Percentiles rank a stretch among this genome's conserved stretches.
Evolutionary conservation across 768 basidiomycete genomes (phyloP).

Genomic region (Lentinus tigrinus): DNA sequence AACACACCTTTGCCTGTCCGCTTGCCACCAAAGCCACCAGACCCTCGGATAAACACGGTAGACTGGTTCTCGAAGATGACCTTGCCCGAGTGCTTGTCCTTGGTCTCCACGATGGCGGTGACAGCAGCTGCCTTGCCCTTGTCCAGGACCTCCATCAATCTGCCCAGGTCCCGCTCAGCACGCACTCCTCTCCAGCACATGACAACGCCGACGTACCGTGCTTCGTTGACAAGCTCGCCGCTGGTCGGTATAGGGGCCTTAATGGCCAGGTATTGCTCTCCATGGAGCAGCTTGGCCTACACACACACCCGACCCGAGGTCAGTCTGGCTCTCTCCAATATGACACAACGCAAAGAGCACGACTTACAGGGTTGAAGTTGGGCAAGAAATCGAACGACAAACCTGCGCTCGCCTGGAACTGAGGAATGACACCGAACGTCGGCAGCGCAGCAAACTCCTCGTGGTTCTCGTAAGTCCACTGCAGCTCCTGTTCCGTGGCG

Average conservation of each 20-base stretch:
- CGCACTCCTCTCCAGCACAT: not conserved
- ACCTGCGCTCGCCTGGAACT: constrained; percentile 70
- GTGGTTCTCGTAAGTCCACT: constrained; percentile 89
- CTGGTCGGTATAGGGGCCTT: constrained; percentile 83
- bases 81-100: constrained; percentile 74
- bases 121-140: constrained; percentile 95
- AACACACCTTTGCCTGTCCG: constrained; percentile 74
- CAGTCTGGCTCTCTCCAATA: not conserved
- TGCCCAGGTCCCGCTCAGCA: constrained; percentile 26
- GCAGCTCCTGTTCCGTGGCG: constrained; percentile 87
- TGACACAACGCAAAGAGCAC: not conserved
- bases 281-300: constrained; percentile 94
- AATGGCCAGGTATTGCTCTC: constrained; percentile 93
- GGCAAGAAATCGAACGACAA: constrained; percentile 85
- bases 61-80: constrained; percentile 90
- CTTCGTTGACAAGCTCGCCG: constrained; percentile 74
- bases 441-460: constrained; percentile 85
- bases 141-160: constrained; percentile 78
- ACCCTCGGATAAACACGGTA: constrained; percentile 88
- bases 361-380: constrained; percentile 85
- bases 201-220: constrained; percentile 46
- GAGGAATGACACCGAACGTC: constrained; percentile 94
- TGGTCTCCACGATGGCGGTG: constrained; percentile 74
- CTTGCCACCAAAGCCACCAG: constrained; percentile 96
- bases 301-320: not conserved